Conservation (phyloP, 345 rosid genomes). For the Excoecaria agallocha region DNA sequence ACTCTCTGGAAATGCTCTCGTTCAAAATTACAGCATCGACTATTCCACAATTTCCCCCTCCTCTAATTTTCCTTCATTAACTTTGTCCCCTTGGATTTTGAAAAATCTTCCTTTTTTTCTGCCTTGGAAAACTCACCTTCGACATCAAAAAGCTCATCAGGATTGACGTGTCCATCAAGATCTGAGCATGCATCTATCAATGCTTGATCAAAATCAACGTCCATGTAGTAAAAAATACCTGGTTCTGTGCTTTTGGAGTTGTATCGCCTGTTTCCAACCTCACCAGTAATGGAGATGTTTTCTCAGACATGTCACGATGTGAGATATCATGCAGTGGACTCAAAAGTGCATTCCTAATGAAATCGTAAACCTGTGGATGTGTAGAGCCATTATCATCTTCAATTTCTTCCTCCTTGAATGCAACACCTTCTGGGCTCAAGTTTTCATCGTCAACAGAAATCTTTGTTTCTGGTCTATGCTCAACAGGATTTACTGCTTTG, state of each 20-base stretch:
- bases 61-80: conserved; percentile 47
- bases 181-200: conserved; percentile 64
- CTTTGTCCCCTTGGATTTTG: conserved; percentile 19
- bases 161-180: conserved; percentile 60
- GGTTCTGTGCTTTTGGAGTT: conserved; percentile 13
- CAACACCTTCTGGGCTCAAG: conserved; percentile 39
- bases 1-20: too few species aligned
- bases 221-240: too few species aligned
- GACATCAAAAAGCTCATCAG: conserved; percentile 66
- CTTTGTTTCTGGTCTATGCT: conserved; percentile 24
- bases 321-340: conserved; percentile 26
- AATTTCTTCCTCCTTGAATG: too few species aligned
- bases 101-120: conserved; percentile 27
- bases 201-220: conserved; percentile 69
- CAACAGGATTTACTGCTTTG: conserved; percentile 25
- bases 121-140: conserved; percentile 50
- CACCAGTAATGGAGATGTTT: conserved; percentile 13
- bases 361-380: conserved; percentile 50
- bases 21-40: neutral
- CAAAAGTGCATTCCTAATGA: conserved; percentile 25
- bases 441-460: conserved; percentile 29
- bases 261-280: conserved; percentile 16
- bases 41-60: conserved; percentile 79
- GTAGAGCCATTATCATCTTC: conserved; percentile 39
- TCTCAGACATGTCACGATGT: conserved; percentile 18